phyloP scores from a whole-genome alignment of 805 yeast genomes.

The Candida nonsorbophila region DNA sequence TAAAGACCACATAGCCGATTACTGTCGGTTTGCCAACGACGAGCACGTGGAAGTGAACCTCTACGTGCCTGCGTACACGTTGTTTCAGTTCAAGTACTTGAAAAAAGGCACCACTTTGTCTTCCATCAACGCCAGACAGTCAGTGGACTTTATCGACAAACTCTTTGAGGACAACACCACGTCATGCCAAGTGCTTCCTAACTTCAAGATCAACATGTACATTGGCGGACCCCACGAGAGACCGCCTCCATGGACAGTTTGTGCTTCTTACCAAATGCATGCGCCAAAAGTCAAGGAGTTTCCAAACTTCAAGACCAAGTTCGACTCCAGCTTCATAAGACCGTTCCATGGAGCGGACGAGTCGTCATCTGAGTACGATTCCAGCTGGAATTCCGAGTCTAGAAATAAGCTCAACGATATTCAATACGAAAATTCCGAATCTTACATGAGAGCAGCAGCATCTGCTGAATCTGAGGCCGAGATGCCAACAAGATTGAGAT shows the following conservation, averaged over 20 bases:
- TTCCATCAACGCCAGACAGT: slow-evolving; percentile 62
- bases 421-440: slow-evolving; percentile 22
- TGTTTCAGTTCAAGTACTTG: slow-evolving; percentile 55
- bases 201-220: slow-evolving; percentile 6
- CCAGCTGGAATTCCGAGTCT: neutral
- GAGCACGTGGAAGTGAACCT: slow-evolving; percentile 26
- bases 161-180: slow-evolving; percentile 17
- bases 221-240: slow-evolving; percentile 38
- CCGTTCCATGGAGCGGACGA: no score
- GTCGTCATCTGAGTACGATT: neutral
- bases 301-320: slow-evolving; percentile 37
- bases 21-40: slow-evolving; percentile 12
- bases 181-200: slow-evolving; percentile 1
- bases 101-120: slow-evolving; percentile 50
- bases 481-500: slow-evolving; percentile 51
- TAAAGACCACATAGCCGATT: slow-evolving; percentile 19
- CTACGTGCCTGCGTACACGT: slow-evolving; percentile 51
- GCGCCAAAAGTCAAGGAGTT: slow-evolving; percentile 47
- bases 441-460: slow-evolving; percentile 18
- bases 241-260: slow-evolving; percentile 48
- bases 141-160: slow-evolving; percentile 56
- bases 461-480: slow-evolving; percentile 27
- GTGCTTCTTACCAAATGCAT: slow-evolving; percentile 39
- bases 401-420: slow-evolving; percentile 18
- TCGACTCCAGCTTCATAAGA: slow-evolving; percentile 22